Evolutionary conservation across 2,329 filamentous ascomycete species (phyloP), one percentile per base, ranked within the genome.

Genomic region (Alternaria viburni): DNA sequence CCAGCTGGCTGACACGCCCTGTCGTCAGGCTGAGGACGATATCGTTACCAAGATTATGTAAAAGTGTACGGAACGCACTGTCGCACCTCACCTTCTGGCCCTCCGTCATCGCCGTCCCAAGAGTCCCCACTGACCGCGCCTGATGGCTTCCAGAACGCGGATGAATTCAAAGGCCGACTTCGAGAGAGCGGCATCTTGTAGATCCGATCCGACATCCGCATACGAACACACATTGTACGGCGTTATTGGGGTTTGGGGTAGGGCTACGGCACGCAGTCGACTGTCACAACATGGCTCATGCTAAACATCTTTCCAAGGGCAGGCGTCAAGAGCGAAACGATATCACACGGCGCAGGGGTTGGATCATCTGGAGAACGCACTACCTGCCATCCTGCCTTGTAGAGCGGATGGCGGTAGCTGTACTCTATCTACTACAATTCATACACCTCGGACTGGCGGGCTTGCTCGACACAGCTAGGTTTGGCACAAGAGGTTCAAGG

Each of bases 31-130:
- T 83, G 92, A 95, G 86, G 92, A 94, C 84, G 92, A 94, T 75
- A 82, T 85, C 83, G 89, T 94, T 81, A 93, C 91, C 75, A 95
- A 92, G 84, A 92, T 97, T 83, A 93, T 94, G 91, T 94, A 78
- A 67, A 47, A 44, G 56, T 59, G 65, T 66, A 63, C 63, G 52
- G 54, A 57, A 26, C 61, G 59, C 64, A 64, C 41, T 56, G 59
- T 57, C 60, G 57, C 64, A 52, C 57, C 52, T 47, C 32, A 32
- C 52, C 54, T 36, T 65, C 50, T 41, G 62, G 59, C 55, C 54
- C 57, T 59, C 56, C 67, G 59, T 56, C 64, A 55, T 61, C 68
- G 62, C 60, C 57, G 58, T 65, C 56, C 57, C 65, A 57, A 61
- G 54, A 66, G 43, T 54, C 43, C 62, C 69, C 66, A 75, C 77